Percentiles rank a stretch among this genome's conserved stretches.
phyloP scores from a whole-genome alignment of 129 eudicot species.

The Apium graveolens region DNA sequence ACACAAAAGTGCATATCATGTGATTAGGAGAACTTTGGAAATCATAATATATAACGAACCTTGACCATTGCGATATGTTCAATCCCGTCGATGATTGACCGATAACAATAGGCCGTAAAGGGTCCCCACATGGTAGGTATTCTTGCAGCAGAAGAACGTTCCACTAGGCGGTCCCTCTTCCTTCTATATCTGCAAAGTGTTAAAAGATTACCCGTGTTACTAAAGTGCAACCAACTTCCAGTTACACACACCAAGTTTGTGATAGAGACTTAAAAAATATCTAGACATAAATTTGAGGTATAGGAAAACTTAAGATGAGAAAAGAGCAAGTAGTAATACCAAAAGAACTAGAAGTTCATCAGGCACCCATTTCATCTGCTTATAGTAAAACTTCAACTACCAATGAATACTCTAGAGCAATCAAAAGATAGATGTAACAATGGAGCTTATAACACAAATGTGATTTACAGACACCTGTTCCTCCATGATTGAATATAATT shows the following conservation, averaged over 20 bases:
- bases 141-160: slow-evolving; percentile 71
- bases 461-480: neutral
- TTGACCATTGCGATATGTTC: slow-evolving; percentile 88
- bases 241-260: neutral
- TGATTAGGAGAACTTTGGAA: neutral
- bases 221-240: neutral
- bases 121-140: slow-evolving; percentile 92
- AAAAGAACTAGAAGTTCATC: neutral
- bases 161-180: slow-evolving; percentile 60
- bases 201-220: neutral
- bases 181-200: slow-evolving; percentile 63
- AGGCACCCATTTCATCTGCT: neutral
- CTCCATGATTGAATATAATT: neutral
- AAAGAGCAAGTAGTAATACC: neutral
- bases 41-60: slow-evolving; percentile 28
- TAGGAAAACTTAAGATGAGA: neutral
- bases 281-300: neutral
- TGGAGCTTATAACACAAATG: neutral
- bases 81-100: slow-evolving; percentile 58
- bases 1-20: neutral
- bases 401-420: neutral
- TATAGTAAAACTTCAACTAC: neutral
- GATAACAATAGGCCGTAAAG: slow-evolving; percentile 64
- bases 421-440: neutral
- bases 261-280: too few relatives aligned